A percentile compares a stretch with the other conserved stretches of the same genome.
Conservation (phyloP, 805 yeast genomes). For the Saccharomycopsis sp. region DNA sequence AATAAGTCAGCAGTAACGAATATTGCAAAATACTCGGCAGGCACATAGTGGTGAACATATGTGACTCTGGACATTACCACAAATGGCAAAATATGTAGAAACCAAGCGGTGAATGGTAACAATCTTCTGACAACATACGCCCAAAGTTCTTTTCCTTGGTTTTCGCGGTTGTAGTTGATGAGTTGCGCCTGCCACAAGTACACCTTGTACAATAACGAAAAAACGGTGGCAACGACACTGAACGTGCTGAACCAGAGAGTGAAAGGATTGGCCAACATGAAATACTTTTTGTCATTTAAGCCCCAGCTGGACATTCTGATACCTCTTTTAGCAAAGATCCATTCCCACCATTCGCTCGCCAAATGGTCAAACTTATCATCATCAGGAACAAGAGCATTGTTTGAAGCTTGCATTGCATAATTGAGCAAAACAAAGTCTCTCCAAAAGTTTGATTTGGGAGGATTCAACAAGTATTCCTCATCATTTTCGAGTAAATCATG, state of each 20-base stretch:
- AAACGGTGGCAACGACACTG: constrained; percentile 36
- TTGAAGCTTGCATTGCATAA: constrained; percentile 76
- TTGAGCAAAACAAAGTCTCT: constrained; percentile 65
- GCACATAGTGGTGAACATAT: constrained; percentile 92
- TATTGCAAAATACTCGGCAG: constrained; percentile 91
- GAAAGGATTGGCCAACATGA: constrained; percentile 57
- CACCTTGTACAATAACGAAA: constrained; percentile 25
- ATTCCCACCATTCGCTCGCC: constrained; percentile 75
- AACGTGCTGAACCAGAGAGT: constrained; percentile 53
- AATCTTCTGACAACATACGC: constrained; percentile 54
- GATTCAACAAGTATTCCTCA: constrained; percentile 26
- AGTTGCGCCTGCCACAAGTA: constrained; percentile 65
- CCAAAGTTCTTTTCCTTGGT: constrained; percentile 27
- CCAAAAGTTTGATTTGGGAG: constrained; percentile 48
- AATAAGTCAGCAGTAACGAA: constrained; percentile 61
- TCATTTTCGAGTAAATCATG: constrained; percentile 38
- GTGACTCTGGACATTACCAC: constrained; percentile 93
- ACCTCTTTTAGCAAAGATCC: constrained; percentile 66
- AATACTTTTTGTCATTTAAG: constrained; percentile 45
- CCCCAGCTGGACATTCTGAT: constrained; percentile 75
- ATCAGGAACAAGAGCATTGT: constrained; percentile 76
- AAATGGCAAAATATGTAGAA: constrained; percentile 81
- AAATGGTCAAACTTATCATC: constrained; percentile 59
- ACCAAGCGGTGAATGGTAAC: constrained; percentile 87
- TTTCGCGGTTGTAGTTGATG: constrained; percentile 33